Evolutionary conservation across 768 basidiomycete species (phyloP).

Genomic region (Lactarius hatsudake): DNA sequence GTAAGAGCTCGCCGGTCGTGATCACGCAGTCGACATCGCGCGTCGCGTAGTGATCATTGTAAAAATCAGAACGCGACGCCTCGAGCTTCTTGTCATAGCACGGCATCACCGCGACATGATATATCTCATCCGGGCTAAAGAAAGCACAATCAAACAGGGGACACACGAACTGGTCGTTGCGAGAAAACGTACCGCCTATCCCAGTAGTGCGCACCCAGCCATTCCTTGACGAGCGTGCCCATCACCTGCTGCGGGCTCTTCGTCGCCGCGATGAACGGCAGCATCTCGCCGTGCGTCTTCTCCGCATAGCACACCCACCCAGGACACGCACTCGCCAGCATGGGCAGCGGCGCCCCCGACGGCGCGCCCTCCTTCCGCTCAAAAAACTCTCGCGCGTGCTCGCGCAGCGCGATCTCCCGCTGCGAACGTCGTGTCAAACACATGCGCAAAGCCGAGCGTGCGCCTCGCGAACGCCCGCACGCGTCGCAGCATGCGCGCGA

Average conservation of each 20-base stretch:
- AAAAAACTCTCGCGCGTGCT: conserved; percentile 77
- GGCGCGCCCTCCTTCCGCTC: conserved; percentile 46
- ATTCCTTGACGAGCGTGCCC: conserved; percentile 90
- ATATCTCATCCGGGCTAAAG: conserved; percentile 79
- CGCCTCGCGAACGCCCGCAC: conserved; percentile 66
- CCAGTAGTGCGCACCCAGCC: conserved; percentile 64
- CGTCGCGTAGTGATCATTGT: conserved; percentile 73
- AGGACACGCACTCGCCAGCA: conserved; percentile 95
- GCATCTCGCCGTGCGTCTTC: conserved; percentile 91
- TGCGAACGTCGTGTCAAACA: conserved; percentile 96
- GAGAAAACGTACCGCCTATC: conserved; percentile 57
- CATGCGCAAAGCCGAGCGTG: conserved; percentile 71
- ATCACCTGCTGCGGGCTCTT: conserved; percentile 95
- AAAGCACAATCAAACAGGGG: background rate
- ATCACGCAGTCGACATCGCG: conserved; percentile 97
- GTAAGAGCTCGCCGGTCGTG: conserved; percentile 91
- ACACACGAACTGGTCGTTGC: background rate
- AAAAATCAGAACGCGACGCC: conserved; percentile 93
- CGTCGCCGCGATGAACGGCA: conserved; percentile 83
- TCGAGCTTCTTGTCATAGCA: conserved; percentile 99
- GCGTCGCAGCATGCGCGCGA: conserved; percentile 63
- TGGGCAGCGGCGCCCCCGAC: conserved; percentile 56
- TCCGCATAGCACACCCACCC: conserved; percentile 99
- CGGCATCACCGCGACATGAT: conserved; percentile 98
- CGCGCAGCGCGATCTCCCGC: conserved; percentile 76